Conservation (phyloP, 2,329 filamentous ascomycete genomes). For the Exophiala xenobiotica region DNA sequence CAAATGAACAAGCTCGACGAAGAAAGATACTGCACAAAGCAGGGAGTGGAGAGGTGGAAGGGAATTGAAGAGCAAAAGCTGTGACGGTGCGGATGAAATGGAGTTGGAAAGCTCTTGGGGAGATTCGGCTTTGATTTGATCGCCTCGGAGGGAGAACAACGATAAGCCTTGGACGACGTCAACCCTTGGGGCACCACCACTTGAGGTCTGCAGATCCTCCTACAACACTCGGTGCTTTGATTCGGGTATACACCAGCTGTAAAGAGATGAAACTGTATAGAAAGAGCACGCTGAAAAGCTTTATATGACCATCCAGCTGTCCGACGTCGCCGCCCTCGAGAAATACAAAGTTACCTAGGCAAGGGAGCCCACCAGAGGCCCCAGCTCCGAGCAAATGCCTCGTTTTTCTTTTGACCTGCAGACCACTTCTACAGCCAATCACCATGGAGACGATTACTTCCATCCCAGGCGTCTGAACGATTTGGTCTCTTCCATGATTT, state of each 20-base stretch:
- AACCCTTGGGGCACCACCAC: slow-evolving; percentile 11
- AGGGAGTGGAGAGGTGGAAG: slow-evolving; percentile 39
- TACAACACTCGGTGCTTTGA: not conserved
- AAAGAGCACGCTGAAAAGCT: not conserved
- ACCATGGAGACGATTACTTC: slow-evolving; percentile 18
- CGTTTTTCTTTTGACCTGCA: slow-evolving; percentile 27
- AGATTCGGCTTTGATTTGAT: slow-evolving; percentile 14
- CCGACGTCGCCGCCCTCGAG: slow-evolving; percentile 3
- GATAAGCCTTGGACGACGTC: slow-evolving; percentile 27
- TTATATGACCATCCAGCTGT: slow-evolving; percentile 4
- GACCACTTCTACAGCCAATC: slow-evolving; percentile 20
- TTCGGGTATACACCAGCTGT: not conserved
- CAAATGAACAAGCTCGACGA: slow-evolving; percentile 37
- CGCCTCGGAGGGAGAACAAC: slow-evolving; percentile 16
- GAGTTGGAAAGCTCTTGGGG: slow-evolving; percentile 9
- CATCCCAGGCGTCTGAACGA: not conserved
- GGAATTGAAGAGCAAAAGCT: slow-evolving; percentile 40
- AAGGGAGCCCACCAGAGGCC: slow-evolving; percentile 10
- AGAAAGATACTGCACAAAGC: slow-evolving; percentile 36
- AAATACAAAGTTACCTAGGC: slow-evolving; percentile 14
- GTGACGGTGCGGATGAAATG: slow-evolving; percentile 32
- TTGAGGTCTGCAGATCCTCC: not conserved
- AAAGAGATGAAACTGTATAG: not conserved
- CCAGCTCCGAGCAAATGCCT: slow-evolving; percentile 24
- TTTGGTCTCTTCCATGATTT: slow-evolving; percentile 1